Evolutionary conservation across 1,284 basidiomycete species (phyloP), one percentile per base, ranked within the genome.

Genomic region (Apiotrichum veenhuisii): DNA sequence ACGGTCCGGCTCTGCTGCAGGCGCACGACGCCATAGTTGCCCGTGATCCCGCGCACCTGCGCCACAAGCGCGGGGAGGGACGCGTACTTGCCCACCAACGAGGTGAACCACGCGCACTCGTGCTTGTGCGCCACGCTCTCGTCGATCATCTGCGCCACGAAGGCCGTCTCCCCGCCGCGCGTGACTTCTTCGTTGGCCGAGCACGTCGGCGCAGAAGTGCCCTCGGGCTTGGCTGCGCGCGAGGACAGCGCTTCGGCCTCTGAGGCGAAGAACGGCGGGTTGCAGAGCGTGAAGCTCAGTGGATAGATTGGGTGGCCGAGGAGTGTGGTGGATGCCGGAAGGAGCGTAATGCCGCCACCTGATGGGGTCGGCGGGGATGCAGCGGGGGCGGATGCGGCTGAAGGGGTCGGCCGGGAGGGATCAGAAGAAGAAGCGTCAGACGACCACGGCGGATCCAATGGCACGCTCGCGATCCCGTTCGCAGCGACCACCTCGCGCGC

Each of bases 231-330:
- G 8, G 76, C 76, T 20, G 81, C 81, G 0, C 84, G 83, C 3
- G 84, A 84, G 1, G 76, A 73, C 0, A 69, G 64, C 5, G 93
- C 82, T 55, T 98, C 93, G 23, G 85, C 82, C 0, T 72, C 66
- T 51, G 85, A 88, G 15, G 78, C 72, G 70, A 95, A 98, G 76
- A 98, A 98, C 0, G 94, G 94, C 0, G 95, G 95, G 70, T 98
- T 98, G 77, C 93, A 97, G 85, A 98, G 91, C 0, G 85, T 85
- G 64, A 94, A 89, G 57, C 54, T 22, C 23, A 50, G 48, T 9
- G 48, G 48, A 14, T 50, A 40, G 37, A 50, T 27, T 9, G 22
- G 30, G 17, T 50, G 48, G 15, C 22, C 9, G 2, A 54, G 37
- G 20, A 40, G 44, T 0, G 25, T n/a, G 25, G 34, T 12, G 30